Base-by-base conservation (phyloP, 345 rosid species). In the Gossypium sturtianum region DNA sequence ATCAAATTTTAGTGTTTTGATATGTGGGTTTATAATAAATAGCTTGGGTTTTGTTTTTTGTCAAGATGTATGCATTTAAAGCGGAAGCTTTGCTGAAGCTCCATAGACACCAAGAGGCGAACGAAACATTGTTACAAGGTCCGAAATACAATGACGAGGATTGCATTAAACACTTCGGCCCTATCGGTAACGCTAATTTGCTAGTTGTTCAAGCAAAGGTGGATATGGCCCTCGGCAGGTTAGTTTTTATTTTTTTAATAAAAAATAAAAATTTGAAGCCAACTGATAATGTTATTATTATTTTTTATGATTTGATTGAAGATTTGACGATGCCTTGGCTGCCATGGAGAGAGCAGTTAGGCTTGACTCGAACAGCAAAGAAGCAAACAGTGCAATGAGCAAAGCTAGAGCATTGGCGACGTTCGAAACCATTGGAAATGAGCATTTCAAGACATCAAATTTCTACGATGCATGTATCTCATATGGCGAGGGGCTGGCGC, bases 21-120 rank as follows among this genome's bases (percentile, higher is more conserved):
- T 57, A 27, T 57, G 7, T 10, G 23, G 12, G 13, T 22, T 57
- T 57, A 57, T 57, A 22, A 57, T 57, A 19, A 17, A 53, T 19
- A 22, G 29, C 29, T 57, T 57, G 62, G 62, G 16, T 57, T 57
- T 17, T 57, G 3, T 13, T 57, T 57, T 22, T 3, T 11, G 29
- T 57, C 29, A 22, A 57, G 62, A 22, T 57, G 27, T 57, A 22
- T 57, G 62, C 62, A 22, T 11, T 57, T 13, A 57, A 57, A 57
- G 62, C 29, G 7, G 62, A 57, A 22, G 62, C 34, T 22, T 57
- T 57, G 62, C 11, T 57, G 62, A 57, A 57, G 12, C 62, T 57
- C 62, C 62, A 57, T 57, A 57, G 62, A 22, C 62, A 57, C 62
- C 62, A 57, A 57, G 62, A 57, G 62, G 62, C 62, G 34, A 57